Evolutionary conservation across 2,329 filamentous ascomycete genomes (phyloP).

Genomic region (Ophiocordyceps camponoti-rufipedis): DNA sequence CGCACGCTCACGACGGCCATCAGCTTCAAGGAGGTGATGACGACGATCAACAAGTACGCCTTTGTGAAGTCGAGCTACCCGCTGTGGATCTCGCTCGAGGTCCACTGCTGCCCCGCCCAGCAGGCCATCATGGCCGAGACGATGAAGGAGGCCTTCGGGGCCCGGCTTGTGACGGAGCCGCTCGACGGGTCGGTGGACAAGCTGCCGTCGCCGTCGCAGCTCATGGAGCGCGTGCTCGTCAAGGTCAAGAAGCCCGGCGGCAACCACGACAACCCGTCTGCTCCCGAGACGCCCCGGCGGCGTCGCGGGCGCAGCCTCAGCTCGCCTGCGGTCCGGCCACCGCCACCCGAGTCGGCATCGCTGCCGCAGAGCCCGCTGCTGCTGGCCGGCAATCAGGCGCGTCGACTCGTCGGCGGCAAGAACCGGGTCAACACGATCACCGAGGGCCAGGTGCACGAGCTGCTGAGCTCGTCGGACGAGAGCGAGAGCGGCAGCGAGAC

Average conservation of each 20-base stretch:
- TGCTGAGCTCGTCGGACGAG: slow-evolving; percentile 48
- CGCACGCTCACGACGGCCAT: slow-evolving; percentile 78
- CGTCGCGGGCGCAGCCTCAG: slow-evolving; percentile 54
- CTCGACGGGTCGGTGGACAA: slow-evolving; percentile 47
- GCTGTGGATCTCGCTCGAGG: slow-evolving; percentile 85
- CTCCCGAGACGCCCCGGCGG: slow-evolving; percentile 22
- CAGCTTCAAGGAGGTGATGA: slow-evolving; percentile 79
- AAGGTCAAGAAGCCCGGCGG: slow-evolving; percentile 71
- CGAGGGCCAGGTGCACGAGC: slow-evolving; percentile 35
- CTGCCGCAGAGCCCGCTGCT: slow-evolving; percentile 36
- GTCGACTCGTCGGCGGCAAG: slow-evolving; percentile 27
- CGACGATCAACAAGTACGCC: slow-evolving; percentile 85
- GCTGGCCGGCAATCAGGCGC: slow-evolving; percentile 30
- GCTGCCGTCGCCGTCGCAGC: slow-evolving; percentile 70
- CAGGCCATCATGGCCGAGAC: slow-evolving; percentile 79
- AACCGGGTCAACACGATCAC: slow-evolving; percentile 38
- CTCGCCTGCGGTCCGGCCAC: slow-evolving; percentile 40
- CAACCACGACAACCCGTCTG: slow-evolving; percentile 18
- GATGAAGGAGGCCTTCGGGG: slow-evolving; percentile 69
- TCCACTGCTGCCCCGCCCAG: slow-evolving; percentile 73
- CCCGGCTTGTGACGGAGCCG: slow-evolving; percentile 61
- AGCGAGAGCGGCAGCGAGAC: slow-evolving; percentile 53
- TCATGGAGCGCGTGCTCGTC: slow-evolving; percentile 70
- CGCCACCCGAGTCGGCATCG: slow-evolving; percentile 31
- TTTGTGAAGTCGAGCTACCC: slow-evolving; percentile 79